Conservation (phyloP, 176 grass and related monocot species). For the Musa beccarii region DNA sequence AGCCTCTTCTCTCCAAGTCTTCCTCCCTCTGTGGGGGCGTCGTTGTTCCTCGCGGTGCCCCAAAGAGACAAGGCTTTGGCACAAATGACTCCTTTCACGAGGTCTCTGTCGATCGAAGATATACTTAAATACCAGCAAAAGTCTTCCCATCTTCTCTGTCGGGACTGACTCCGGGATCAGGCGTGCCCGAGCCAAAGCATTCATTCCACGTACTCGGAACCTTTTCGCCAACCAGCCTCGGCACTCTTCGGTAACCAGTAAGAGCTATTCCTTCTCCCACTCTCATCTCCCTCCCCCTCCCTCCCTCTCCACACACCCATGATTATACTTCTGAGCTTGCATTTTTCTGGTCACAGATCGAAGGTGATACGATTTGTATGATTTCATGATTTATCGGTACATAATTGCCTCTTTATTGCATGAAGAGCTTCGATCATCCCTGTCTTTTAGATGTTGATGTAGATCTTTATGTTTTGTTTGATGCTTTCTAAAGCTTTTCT, state of each 20-base stretch:
- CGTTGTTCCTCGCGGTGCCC: too few relatives aligned
- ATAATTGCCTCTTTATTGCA: too few relatives aligned
- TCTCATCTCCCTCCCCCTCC: background rate
- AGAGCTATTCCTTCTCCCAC: background rate
- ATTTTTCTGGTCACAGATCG: background rate
- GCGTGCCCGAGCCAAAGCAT: conserved; percentile 1
- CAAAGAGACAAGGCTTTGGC: too few relatives aligned
- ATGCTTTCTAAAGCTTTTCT: too few relatives aligned
- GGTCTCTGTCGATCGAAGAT: conserved; percentile 24
- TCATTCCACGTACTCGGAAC: too few relatives aligned
- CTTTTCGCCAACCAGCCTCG: too few relatives aligned
- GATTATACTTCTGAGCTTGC: background rate
- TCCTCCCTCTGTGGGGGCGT: too few relatives aligned
- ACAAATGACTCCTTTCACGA: conserved; percentile 9
- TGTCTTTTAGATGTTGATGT: too few relatives aligned
- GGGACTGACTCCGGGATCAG: conserved; percentile 19
- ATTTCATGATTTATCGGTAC: too few relatives aligned
- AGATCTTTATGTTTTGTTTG: too few relatives aligned
- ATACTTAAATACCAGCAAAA: conserved; percentile 18
- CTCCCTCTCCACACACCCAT: background rate
- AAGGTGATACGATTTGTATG: background rate
- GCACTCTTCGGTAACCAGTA: conserved; percentile 22
- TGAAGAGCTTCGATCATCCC: too few relatives aligned
- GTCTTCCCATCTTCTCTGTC: background rate
- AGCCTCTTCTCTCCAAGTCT: background rate